These are phyloP conservation scores for Tagetes erecta DNA, from an alignment of 129 eudicot genomes.

Conservation along the genomic window DNA sequence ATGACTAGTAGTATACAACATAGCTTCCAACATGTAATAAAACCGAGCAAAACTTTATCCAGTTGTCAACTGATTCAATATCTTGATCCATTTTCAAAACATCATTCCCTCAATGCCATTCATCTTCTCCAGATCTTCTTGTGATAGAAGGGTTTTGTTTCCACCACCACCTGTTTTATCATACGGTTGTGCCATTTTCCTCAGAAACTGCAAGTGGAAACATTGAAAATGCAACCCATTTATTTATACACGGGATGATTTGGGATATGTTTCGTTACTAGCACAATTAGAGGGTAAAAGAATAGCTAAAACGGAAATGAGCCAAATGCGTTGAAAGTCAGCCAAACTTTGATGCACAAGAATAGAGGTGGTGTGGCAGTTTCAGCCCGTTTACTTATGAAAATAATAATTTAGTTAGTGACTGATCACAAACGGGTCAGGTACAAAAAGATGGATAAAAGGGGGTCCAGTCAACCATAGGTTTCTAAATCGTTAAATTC, in stretches of 20 bases:
- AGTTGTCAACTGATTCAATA: conserved; percentile 4
- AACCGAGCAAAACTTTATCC: conserved; percentile 21
- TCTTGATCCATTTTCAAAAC: conserved; percentile 47
- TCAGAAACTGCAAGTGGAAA: conserved; percentile 58
- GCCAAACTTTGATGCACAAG: neutral
- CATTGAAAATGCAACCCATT: neutral
- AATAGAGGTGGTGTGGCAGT: neutral
- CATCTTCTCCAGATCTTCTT: conserved; percentile 81
- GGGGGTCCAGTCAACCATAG: neutral
- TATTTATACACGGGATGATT: neutral
- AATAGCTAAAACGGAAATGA: neutral
- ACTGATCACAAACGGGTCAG: neutral
- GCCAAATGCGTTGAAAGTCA: neutral
- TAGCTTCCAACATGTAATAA: conserved; percentile 2
- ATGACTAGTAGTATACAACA: conserved; percentile 19
- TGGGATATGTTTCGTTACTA: neutral
- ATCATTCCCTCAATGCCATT: conserved; percentile 45
- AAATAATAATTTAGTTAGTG: neutral
- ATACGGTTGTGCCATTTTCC: conserved; percentile 98
- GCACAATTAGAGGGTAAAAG: neutral
- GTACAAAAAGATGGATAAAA: neutral
- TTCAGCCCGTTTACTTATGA: neutral
- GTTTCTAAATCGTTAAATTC: neutral
- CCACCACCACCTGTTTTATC: conserved; percentile 89
- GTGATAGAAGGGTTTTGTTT: conserved; percentile 80